Conservation (phyloP, 2,329 filamentous ascomycete genomes). For the Capronia americana region DNA sequence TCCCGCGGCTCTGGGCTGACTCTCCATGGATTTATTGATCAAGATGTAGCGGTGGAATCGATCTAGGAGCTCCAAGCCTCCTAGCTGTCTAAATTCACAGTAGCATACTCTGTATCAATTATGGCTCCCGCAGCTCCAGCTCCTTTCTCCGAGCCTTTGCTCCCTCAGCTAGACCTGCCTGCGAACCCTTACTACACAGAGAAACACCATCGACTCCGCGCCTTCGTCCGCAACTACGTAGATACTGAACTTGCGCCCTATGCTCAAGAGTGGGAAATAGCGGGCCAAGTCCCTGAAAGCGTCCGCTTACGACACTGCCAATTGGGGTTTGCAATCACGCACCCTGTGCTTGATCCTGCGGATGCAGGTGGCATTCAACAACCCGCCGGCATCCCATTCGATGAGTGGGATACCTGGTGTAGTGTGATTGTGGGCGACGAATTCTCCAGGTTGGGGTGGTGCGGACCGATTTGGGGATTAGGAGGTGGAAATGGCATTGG, state of each 20-base stretch:
- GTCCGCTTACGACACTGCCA: conserved; percentile 69
- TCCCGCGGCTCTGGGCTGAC: background rate
- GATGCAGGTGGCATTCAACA: conserved; percentile 70
- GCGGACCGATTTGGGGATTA: conserved; percentile 64
- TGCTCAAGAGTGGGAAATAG: conserved; percentile 74
- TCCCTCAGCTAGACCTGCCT: conserved; percentile 74
- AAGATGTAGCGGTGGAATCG: background rate
- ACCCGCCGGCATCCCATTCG: conserved; percentile 68
- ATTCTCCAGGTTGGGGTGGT: conserved; percentile 69
- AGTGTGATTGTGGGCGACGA: conserved; percentile 73
- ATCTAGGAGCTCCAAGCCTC: conserved; percentile 4
- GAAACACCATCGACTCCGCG: conserved; percentile 70
- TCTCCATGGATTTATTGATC: background rate
- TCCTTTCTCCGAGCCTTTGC: conserved; percentile 75
- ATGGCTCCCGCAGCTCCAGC: conserved; percentile 46
- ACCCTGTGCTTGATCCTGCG: conserved; percentile 70
- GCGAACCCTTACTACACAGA: conserved; percentile 70
- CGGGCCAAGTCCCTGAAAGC: conserved; percentile 66
- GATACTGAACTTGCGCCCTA: conserved; percentile 66
- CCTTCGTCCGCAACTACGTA: conserved; percentile 70
- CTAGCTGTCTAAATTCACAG: background rate
- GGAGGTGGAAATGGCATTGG: conserved; percentile 73
- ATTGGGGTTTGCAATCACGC: conserved; percentile 72
- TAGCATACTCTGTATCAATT: background rate
- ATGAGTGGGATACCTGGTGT: conserved; percentile 76